A percentile compares a stretch with the other conserved stretches of the same genome.
Evolutionary conservation across 2,329 filamentous ascomycete species (phyloP).

Genomic region (Stemphylium vesicarium): DNA sequence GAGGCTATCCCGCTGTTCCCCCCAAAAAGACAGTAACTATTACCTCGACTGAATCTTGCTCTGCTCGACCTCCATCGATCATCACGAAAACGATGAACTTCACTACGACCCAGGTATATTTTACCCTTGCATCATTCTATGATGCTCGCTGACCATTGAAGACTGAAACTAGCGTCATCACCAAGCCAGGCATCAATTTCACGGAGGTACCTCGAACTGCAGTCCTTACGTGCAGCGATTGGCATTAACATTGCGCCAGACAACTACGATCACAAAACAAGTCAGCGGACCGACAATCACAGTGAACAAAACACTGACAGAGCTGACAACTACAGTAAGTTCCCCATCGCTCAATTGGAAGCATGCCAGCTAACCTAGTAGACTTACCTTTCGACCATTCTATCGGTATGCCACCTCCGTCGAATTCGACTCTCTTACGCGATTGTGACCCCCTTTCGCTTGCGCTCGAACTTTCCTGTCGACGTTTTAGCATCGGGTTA

Average conservation of each 20-base stretch:
- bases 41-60: no score
- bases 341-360: background rate
- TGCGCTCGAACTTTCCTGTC: background rate
- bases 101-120: slow-evolving; percentile 12
- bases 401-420: slow-evolving; percentile 18
- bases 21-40: background rate
- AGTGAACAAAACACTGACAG: slow-evolving; percentile 19
- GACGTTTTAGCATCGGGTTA: background rate
- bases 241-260: background rate
- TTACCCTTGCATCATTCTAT: no score
- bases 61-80: no score
- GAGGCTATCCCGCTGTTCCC: background rate
- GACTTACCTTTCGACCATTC: slow-evolving; percentile 24
- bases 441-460: background rate
- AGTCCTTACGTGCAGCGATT: background rate
- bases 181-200: slow-evolving; percentile 3
- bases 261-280: background rate
- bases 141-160: background rate
- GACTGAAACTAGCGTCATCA: slow-evolving; percentile 6
- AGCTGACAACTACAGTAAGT: slow-evolving; percentile 13
- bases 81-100: slow-evolving; percentile 6
- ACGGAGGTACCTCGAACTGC: background rate
- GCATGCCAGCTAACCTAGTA: background rate
- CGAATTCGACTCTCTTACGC: background rate
- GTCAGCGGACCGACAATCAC: slow-evolving; percentile 11